These are phyloP conservation scores for Hibiscus mutabilis DNA, from an alignment of 345 rosid genomes.

Conservation along the genomic window DNA sequence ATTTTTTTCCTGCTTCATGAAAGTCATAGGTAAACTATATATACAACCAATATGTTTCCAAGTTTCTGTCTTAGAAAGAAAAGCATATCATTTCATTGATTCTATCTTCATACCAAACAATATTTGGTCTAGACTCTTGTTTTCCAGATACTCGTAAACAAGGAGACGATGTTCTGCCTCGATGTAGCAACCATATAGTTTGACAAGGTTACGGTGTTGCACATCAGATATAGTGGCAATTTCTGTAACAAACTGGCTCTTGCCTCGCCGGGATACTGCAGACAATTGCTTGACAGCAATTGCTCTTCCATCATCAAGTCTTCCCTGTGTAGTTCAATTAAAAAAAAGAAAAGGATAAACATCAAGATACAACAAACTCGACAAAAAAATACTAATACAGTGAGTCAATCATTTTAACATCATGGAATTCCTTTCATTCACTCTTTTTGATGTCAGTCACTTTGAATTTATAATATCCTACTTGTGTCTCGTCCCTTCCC, in stretches of 20 bases:
- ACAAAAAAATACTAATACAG: no score
- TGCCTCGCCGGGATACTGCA: constrained; percentile 58
- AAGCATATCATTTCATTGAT: neutral
- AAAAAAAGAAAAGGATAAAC: neutral
- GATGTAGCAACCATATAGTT: constrained; percentile 44
- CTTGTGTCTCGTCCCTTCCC: neutral
- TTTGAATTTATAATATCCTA: neutral
- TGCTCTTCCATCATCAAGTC: constrained; percentile 49
- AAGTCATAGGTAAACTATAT: constrained; percentile 1
- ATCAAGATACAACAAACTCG: neutral
- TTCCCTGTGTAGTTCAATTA: constrained; percentile 26
- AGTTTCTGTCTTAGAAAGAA: neutral
- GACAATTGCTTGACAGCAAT: constrained; percentile 72
- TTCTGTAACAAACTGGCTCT: constrained; percentile 60
- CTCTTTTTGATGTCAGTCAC: neutral
- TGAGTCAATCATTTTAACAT: neutral
- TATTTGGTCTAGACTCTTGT: constrained; percentile 51
- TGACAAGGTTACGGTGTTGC: constrained; percentile 56
- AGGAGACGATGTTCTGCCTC: constrained; percentile 39
- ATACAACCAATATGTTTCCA: neutral
- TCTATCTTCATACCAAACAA: constrained; percentile 27
- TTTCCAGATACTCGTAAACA: constrained; percentile 44
- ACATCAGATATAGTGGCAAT: constrained; percentile 60
- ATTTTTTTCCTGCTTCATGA: constrained; percentile 27
- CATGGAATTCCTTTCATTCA: neutral